Conservation (phyloP, 257 asterid species). For the Solanum neorickii region DNA sequence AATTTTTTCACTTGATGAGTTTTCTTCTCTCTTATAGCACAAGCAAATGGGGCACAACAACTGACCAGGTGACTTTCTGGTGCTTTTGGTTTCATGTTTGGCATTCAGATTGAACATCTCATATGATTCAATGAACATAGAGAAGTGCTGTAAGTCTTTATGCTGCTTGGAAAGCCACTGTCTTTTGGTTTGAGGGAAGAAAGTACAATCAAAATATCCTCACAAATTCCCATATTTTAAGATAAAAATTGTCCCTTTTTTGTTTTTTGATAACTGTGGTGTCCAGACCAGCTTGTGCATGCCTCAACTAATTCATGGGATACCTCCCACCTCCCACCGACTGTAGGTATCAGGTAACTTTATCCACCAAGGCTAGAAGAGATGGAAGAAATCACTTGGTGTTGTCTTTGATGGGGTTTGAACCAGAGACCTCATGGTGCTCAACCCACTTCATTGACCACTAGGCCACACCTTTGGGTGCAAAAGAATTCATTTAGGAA, state of each 20-base stretch:
- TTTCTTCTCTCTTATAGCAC: conserved; percentile 90
- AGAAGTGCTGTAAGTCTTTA: not conserved
- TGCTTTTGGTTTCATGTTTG: not conserved
- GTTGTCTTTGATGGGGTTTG: not conserved
- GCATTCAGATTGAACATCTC: not conserved
- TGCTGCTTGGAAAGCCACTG: not conserved
- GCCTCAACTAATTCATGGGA: not conserved
- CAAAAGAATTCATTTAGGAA: not conserved
- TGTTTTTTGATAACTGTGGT: not conserved
- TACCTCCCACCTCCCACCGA: not conserved
- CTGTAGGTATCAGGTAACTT: not conserved
- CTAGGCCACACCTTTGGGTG: not conserved
- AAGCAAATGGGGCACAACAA: conserved; percentile 73
- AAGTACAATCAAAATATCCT: not conserved
- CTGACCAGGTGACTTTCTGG: conserved; percentile 63
- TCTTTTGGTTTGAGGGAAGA: not conserved
- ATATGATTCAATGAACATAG: not conserved
- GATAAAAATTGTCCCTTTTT: not conserved
- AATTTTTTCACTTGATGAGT: conserved; percentile 90
- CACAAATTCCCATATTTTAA: not conserved
- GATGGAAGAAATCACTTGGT: not conserved
- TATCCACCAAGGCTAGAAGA: not conserved
- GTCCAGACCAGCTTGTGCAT: not conserved
- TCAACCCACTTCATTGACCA: not conserved
- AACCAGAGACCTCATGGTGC: not conserved